Conservation (phyloP, 495 filamentous ascomycete genomes). For the Neurospora sp. region DNA sequence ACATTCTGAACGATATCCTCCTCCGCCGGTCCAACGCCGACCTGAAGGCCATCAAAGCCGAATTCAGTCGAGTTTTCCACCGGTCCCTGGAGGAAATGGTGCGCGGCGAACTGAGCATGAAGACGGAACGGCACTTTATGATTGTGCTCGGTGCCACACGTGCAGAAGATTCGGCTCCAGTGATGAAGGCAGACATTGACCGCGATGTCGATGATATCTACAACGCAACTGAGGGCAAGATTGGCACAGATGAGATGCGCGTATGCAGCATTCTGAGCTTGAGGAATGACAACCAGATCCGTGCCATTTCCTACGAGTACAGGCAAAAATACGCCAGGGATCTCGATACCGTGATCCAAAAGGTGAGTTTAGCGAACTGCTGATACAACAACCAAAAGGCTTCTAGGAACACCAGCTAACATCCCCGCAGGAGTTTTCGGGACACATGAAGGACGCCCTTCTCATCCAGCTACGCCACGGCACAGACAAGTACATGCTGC, state of each 20-base stretch:
- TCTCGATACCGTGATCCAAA: slow-evolving; percentile 62
- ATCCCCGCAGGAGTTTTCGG: slow-evolving; percentile 57
- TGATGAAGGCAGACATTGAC: slow-evolving; percentile 60
- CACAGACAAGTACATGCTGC: slow-evolving; percentile 68
- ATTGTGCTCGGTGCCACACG: slow-evolving; percentile 62
- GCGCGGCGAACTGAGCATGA: slow-evolving; percentile 66
- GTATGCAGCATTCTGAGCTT: slow-evolving; percentile 67
- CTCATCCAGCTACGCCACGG: slow-evolving; percentile 67
- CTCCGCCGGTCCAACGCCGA: slow-evolving; percentile 78
- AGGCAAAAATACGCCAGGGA: slow-evolving; percentile 50
- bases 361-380: slow-evolving; percentile 29
- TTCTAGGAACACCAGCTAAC: slow-evolving; percentile 1
- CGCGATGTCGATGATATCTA: slow-evolving; percentile 63
- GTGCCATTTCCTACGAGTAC: slow-evolving; percentile 68
- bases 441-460: slow-evolving; percentile 86
- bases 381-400: neutral
- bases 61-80: slow-evolving; percentile 57
- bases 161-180: slow-evolving; percentile 63
- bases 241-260: slow-evolving; percentile 64
- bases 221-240: slow-evolving; percentile 56
- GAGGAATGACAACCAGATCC: slow-evolving; percentile 66
- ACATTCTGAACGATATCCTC: slow-evolving; percentile 74
- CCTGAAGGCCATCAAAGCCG: slow-evolving; percentile 65
- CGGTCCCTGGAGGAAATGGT: slow-evolving; percentile 56
- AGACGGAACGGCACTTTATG: slow-evolving; percentile 73